phyloP scores from a whole-genome alignment of 192 early-diverging fungal genomes.

The Podila clonocystis region DNA sequence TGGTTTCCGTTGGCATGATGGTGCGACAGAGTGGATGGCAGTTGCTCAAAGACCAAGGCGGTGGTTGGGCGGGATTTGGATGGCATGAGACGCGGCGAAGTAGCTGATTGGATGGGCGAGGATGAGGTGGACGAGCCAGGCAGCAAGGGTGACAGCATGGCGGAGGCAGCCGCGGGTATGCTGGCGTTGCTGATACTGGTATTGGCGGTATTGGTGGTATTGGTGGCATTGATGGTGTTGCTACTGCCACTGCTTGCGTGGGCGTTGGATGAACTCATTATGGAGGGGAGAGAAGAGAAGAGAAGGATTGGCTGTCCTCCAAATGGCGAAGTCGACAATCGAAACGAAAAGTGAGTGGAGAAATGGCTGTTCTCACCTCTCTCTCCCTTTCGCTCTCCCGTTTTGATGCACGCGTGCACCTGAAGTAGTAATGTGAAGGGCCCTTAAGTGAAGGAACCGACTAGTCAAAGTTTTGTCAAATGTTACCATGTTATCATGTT shows the following conservation, averaged over 20 bases:
- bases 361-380: too few relatives aligned
- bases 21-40: neutral
- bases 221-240: neutral
- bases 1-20: constrained; percentile 3
- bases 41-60: constrained; percentile 30
- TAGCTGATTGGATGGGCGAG: constrained; percentile 34
- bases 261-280: neutral
- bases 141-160: neutral
- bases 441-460: too few relatives aligned
- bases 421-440: too few relatives aligned
- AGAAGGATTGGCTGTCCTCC: neutral
- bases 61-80: constrained; percentile 43
- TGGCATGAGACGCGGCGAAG: constrained; percentile 44
- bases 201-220: neutral
- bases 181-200: neutral
- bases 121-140: neutral
- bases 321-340: too few relatives aligned
- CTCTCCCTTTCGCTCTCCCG: too few relatives aligned
- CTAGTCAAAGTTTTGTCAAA: too few relatives aligned
- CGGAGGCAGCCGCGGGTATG: neutral
- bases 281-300: neutral
- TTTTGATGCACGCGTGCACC: too few relatives aligned
- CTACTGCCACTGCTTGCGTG: neutral
- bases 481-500: too few relatives aligned
- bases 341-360: too few relatives aligned